Conservation (phyloP, 1,284 basidiomycete species). For the Veloporphyrellus conicus region DNA sequence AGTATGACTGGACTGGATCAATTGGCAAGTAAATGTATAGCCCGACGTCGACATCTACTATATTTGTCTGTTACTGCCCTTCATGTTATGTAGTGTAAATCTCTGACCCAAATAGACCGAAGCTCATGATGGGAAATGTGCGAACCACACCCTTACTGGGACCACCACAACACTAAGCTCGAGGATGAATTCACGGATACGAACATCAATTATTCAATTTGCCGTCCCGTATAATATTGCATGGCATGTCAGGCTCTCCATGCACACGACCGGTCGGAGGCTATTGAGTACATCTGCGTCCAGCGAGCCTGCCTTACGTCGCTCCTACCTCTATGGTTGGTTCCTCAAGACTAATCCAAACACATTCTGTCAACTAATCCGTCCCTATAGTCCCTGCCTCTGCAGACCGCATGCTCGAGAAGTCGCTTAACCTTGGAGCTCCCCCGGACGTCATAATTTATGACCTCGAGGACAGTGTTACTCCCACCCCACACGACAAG, state of each 20-base stretch:
- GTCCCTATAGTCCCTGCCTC: conserved; percentile 60
- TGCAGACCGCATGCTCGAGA: conserved; percentile 75
- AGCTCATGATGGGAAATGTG: no score
- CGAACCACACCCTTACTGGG: no score
- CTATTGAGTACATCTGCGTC: conserved; percentile 18
- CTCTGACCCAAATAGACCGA: no score
- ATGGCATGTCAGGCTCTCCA: not conserved
- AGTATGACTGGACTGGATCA: conserved; percentile 78
- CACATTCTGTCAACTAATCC: not conserved
- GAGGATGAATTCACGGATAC: not conserved
- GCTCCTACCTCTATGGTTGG: conserved; percentile 62
- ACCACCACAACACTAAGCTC: not conserved
- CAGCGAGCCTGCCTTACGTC: conserved; percentile 34
- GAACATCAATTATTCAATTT: not conserved
- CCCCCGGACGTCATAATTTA: conserved; percentile 77
- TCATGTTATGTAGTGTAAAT: no score
- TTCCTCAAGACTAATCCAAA: conserved; percentile 2
- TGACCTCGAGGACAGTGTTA: conserved; percentile 81
- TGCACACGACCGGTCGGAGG: conserved; percentile 8
- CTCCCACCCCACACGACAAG: conserved; percentile 61
- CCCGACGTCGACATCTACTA: not conserved
- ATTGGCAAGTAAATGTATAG: conserved; percentile 39
- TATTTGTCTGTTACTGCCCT: not conserved
- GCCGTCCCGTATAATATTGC: not conserved
- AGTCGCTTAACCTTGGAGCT: conserved; percentile 53